Percentiles rank a stretch among this genome's conserved stretches.
phyloP scores from a whole-genome alignment of 139 green algal species.

The Astrephomene gubernaculifera region DNA sequence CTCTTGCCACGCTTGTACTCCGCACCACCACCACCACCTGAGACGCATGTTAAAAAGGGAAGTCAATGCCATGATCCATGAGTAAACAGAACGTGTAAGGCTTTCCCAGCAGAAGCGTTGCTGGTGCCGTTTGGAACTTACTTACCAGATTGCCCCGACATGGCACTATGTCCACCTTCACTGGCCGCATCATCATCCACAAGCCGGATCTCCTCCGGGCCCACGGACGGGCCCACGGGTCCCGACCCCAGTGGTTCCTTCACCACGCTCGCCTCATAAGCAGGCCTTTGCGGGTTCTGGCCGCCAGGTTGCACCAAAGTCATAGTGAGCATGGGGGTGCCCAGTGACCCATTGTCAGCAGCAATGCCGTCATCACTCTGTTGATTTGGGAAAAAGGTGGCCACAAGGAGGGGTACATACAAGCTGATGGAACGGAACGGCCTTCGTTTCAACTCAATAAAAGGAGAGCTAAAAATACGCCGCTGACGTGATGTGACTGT shows the following conservation, averaged over 20 bases:
- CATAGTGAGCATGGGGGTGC: not conserved
- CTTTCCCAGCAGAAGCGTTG: not conserved
- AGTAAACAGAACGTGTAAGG: not conserved
- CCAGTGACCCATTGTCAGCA: not conserved
- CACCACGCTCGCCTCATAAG: not conserved
- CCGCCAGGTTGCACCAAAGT: not conserved
- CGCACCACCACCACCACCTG: not conserved
- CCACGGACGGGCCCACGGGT: too few species aligned
- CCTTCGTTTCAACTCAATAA: too few species aligned
- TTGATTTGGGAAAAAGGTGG: too few species aligned
- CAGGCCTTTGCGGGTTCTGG: not conserved
- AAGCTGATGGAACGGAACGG: too few species aligned
- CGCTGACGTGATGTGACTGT: not conserved
- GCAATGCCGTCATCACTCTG: not conserved
- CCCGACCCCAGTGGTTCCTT: not conserved
- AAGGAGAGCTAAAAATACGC: not conserved
- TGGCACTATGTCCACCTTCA: not conserved
- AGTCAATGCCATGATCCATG: not conserved
- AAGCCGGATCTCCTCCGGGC: not conserved
- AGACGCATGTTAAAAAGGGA: not conserved
- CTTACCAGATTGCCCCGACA: not conserved
- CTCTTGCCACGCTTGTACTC: constrained; percentile 47
- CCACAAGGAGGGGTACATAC: too few species aligned
- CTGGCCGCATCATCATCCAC: not conserved
- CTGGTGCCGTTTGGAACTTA: not conserved